phyloP scores from a whole-genome alignment of 1,139 yeast species.

The Yamadazyma friedrichii region DNA sequence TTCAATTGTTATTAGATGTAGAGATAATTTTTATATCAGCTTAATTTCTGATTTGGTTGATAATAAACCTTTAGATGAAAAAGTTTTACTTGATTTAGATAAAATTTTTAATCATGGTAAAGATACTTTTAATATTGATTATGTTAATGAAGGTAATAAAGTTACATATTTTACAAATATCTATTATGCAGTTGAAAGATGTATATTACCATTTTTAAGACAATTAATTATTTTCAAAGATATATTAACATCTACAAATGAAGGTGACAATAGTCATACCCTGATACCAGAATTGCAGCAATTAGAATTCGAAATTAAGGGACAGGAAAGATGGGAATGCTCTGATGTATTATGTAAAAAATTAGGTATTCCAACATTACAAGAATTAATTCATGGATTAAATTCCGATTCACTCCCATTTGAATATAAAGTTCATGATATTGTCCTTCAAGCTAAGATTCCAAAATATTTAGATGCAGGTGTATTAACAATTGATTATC shows the following conservation, averaged over 20 bases:
- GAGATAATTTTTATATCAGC: constrained; percentile 1
- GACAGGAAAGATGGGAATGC: constrained; percentile 20
- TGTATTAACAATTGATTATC: constrained; percentile 32
- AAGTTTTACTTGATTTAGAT: constrained; percentile 5
- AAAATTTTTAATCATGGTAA: constrained; percentile 9
- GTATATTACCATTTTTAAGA: constrained; percentile 35
- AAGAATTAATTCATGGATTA: constrained; percentile 9
- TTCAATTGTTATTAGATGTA: constrained; percentile 17
- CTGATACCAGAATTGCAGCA: constrained; percentile 19
- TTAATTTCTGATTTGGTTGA: neutral
- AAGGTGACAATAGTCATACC: constrained; percentile 25
- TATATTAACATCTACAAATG: constrained; percentile 25
- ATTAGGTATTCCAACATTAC: constrained; percentile 13
- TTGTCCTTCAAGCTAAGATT: constrained; percentile 26
- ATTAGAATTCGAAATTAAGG: constrained; percentile 18
- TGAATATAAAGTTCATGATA: constrained; percentile 25
- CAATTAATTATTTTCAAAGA: constrained; percentile 36
- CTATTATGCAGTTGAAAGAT: constrained; percentile 29
- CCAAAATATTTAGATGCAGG: constrained; percentile 24
- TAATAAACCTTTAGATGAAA: constrained; percentile 6
- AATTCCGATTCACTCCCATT: constrained; percentile 16
- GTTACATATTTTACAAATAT: constrained; percentile 13
- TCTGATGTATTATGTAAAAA: constrained; percentile 15
- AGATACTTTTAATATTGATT: constrained; percentile 6
- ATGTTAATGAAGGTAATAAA: constrained; percentile 9